phyloP scores from a whole-genome alignment of 1,284 basidiomycete genomes.

The Porodaedalea pini region DNA sequence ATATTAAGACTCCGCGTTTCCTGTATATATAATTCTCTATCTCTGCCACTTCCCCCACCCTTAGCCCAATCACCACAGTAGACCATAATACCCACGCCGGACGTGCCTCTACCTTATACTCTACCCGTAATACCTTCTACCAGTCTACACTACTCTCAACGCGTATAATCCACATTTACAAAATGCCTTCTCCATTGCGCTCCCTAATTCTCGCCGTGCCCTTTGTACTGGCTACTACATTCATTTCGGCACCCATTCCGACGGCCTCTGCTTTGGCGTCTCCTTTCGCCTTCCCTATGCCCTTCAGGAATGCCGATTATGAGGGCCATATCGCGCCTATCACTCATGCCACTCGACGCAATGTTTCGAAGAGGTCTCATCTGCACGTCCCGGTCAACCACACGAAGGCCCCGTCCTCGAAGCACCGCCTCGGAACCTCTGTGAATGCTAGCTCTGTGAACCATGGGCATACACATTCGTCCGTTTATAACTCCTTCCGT shows the following conservation, averaged over 20 bases:
- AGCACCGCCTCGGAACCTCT: neutral
- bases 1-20: constrained; percentile 15
- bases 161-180: neutral
- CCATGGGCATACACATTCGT: neutral
- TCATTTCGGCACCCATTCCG: constrained; percentile 3
- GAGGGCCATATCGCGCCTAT: constrained; percentile 6
- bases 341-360: constrained; percentile 14
- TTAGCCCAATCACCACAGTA: constrained; percentile 8
- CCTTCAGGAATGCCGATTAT: constrained; percentile 17
- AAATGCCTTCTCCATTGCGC: constrained; percentile 8
- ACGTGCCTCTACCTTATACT: constrained; percentile 12
- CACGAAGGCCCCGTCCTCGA: neutral
- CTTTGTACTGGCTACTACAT: constrained; percentile 8
- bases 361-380: constrained; percentile 10
- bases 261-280: constrained; percentile 14
- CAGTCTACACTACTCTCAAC: neutral
- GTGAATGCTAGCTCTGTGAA: neutral
- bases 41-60: constrained; percentile 13
- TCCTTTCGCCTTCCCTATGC: constrained; percentile 16
- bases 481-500: neutral
- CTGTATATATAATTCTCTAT: constrained; percentile 5
- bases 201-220: constrained; percentile 5
- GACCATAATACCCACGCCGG: constrained; percentile 13
- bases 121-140: constrained; percentile 1
- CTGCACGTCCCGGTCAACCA: neutral